These are phyloP conservation scores for Thermothielavioides terrestris DNA, from an alignment of 495 filamentous ascomycete genomes.

Conservation along the genomic window DNA sequence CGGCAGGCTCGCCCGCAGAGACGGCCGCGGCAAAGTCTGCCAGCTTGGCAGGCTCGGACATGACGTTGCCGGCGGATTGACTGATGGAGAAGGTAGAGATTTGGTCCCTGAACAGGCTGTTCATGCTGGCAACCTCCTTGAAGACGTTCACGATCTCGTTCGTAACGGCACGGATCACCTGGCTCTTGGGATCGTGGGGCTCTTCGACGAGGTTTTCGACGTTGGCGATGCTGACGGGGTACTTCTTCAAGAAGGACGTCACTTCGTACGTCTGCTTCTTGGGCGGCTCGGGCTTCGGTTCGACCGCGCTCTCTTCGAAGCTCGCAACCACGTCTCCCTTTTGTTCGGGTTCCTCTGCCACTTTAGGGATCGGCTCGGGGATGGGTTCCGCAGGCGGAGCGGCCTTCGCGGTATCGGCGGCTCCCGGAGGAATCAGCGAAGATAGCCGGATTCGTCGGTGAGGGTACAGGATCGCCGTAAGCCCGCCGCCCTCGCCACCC, in stretches of 20 bases:
- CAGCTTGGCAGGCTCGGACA: conserved; percentile 86
- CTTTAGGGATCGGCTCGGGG: conserved; percentile 48
- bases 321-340: conserved; percentile 93
- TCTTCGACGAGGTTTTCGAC: conserved; percentile 88
- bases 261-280: conserved; percentile 68
- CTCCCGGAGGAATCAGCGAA: conserved; percentile 58
- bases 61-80: conserved; percentile 87
- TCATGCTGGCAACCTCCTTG: conserved; percentile 89
- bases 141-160: conserved; percentile 98
- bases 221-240: conserved; percentile 84
- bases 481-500: conserved; percentile 62
- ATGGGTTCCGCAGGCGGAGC: conserved; percentile 34
- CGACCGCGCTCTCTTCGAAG: conserved; percentile 73
- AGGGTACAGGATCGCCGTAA: conserved; percentile 91
- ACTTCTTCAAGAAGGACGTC: conserved; percentile 83
- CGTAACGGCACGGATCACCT: conserved; percentile 78
- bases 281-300: conserved; percentile 37
- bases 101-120: conserved; percentile 93
- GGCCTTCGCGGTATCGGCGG: conserved; percentile 31
- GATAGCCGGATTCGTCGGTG: conserved; percentile 91
- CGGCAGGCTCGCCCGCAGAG: conserved; percentile 76
- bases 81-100: conserved; percentile 95
- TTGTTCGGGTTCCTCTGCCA: conserved; percentile 39
- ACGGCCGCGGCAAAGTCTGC: conserved; percentile 97
- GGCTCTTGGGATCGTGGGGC: conserved; percentile 78